Conservation (phyloP, 371 early-diverging fungal species). For the Syncephalis plumigaleata region DNA sequence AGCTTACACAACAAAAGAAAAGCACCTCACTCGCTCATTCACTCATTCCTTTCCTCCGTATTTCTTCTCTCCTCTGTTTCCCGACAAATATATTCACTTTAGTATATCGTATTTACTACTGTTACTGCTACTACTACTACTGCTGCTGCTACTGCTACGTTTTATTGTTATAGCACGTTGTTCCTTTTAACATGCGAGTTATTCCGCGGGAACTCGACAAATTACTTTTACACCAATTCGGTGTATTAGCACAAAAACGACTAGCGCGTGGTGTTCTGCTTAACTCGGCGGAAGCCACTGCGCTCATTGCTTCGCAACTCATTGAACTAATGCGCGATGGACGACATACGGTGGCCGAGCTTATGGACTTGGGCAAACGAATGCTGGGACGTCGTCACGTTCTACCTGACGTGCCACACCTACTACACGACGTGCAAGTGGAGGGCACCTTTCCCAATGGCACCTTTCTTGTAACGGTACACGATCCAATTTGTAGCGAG, state of each 20-base stretch:
- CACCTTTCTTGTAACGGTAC: conserved; percentile 79
- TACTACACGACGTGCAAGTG: conserved; percentile 64
- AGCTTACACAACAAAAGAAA: too few species aligned
- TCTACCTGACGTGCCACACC: conserved; percentile 40
- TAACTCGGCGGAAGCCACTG: conserved; percentile 71
- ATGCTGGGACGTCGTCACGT: conserved; percentile 80
- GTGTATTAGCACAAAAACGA: conserved; percentile 72
- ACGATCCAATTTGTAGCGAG: conserved; percentile 64
- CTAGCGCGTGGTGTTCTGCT: conserved; percentile 71
- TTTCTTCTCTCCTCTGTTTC: too few species aligned
- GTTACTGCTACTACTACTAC: too few species aligned
- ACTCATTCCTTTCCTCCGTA: too few species aligned
- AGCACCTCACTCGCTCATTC: too few species aligned
- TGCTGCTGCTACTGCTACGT: too few species aligned
- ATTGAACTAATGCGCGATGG: conserved; percentile 82
- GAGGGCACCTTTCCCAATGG: conserved; percentile 86
- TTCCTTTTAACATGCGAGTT: conserved; percentile 39
- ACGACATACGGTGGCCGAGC: conserved; percentile 60
- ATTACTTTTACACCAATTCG: conserved; percentile 64
- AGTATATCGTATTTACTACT: too few species aligned
- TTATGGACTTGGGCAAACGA: conserved; percentile 73
- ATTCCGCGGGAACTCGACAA: conserved; percentile 85
- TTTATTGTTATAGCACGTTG: too few species aligned
- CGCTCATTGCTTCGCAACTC: conserved; percentile 66
- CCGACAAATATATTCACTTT: too few species aligned